Evolutionary conservation across 306 rosid species (phyloP).

Genomic region (Quercus wislizeni): DNA sequence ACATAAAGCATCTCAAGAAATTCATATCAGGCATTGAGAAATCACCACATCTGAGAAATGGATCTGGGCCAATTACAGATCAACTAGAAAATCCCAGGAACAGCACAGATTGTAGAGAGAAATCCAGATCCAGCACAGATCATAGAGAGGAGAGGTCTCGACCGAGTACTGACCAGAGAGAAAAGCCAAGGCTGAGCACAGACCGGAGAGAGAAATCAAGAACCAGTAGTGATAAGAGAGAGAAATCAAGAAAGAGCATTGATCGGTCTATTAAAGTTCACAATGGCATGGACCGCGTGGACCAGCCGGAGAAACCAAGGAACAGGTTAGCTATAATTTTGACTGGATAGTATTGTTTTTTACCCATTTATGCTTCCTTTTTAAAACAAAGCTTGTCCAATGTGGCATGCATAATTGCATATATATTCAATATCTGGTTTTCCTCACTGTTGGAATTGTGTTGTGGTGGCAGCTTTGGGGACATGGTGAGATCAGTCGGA

Average conservation of each 20-base stretch:
- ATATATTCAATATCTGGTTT: slow-evolving; percentile 3
- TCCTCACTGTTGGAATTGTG: slow-evolving; percentile 29
- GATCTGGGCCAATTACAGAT: slow-evolving; percentile 36
- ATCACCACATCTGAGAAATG: slow-evolving; percentile 38
- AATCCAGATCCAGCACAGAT: slow-evolving; percentile 46
- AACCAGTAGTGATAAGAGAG: slow-evolving; percentile 59
- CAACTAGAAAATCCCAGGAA: slow-evolving; percentile 62
- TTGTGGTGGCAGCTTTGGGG: slow-evolving; percentile 74
- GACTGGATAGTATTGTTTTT: not conserved
- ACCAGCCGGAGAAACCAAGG: slow-evolving; percentile 64
- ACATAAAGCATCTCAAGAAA: slow-evolving; percentile 87
- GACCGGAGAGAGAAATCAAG: slow-evolving; percentile 69
- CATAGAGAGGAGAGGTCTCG: slow-evolving; percentile 29
- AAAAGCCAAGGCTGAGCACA: slow-evolving; percentile 44
- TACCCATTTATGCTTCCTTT: not conserved
- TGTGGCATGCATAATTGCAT: not conserved
- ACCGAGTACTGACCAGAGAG: slow-evolving; percentile 56
- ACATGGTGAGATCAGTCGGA: slow-evolving; percentile 86
- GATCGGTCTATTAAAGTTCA: slow-evolving; percentile 51
- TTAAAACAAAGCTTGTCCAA: not conserved
- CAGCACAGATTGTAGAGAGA: slow-evolving; percentile 79
- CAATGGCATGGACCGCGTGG: slow-evolving; percentile 51
- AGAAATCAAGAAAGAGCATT: slow-evolving; percentile 60
- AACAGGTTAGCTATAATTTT: slow-evolving; percentile 51
- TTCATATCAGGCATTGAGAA: slow-evolving; percentile 63